Evolutionary conservation across 177 flowering plant genomes (phyloP).

Genomic region (Vitis hybrid): DNA sequence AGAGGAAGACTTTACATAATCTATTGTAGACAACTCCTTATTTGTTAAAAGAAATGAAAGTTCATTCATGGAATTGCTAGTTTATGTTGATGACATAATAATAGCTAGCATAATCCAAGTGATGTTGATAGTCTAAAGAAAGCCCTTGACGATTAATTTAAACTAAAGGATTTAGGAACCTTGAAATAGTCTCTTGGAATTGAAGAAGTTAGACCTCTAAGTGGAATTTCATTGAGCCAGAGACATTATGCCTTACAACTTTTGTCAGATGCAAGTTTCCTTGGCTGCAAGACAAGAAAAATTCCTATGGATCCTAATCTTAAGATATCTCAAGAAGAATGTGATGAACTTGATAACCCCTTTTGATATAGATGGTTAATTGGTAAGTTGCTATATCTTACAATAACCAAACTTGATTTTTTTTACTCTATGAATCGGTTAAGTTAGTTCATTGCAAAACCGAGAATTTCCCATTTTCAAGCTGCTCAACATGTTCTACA

Average conservation of each 20-base stretch:
- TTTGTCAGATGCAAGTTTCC: background rate
- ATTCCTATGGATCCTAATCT: background rate
- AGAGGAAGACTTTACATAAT: background rate
- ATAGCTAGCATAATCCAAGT: too few relatives aligned
- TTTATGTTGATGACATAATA: too few relatives aligned
- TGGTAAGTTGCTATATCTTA: background rate
- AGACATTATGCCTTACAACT: background rate
- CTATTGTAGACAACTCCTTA: background rate
- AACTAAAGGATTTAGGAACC: background rate
- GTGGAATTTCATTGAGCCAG: background rate
- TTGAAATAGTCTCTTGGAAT: background rate
- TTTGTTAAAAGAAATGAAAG: too few relatives aligned
- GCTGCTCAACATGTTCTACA: background rate
- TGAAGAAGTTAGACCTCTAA: rapidly evolving
- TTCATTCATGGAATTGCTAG: too few relatives aligned
- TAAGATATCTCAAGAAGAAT: background rate
- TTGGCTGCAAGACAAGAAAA: background rate
- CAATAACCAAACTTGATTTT: too few relatives aligned
- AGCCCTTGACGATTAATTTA: background rate
- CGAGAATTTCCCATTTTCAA: background rate
- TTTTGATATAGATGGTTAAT: background rate
- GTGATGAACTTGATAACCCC: background rate
- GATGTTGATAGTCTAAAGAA: background rate
- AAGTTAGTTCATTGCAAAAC: background rate
- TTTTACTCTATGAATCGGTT: background rate